Base-by-base conservation (phyloP, 2,329 filamentous ascomycete species). In the Harringtonia lauricola region DNA sequence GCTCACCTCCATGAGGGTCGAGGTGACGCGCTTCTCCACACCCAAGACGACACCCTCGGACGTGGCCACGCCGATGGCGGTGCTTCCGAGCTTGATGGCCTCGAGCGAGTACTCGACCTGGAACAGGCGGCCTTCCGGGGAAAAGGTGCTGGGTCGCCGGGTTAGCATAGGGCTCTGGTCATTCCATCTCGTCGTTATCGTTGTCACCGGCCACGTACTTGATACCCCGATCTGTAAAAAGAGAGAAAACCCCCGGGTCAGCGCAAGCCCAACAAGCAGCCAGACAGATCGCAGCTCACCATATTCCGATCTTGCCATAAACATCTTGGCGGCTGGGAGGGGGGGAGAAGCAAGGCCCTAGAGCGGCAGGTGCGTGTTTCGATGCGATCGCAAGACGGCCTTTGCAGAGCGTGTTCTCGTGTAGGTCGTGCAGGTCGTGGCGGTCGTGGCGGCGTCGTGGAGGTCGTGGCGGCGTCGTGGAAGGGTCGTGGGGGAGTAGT, bases 71-170 rank as follows among this genome's bases (percentile, higher is more conserved):
- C 92, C 92, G 70, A 98, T 98, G 61, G 92, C 92, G 55, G 92
- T 98, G 58, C 86, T 94, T 55, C 92, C 92, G 55, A 96, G 86
- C 75, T 98, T 98, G 79, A 98, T 98, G 67, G 92, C 92, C 74
- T 98, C 92, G 65, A 98, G 84, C 48, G 92, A 96, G 80, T 98
- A 98, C 83, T 98, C 92, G 73, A 98, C 92, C 74, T 98, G 92
- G 79, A 98, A 98, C 66, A 98, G 86, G 68, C 92, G 92, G 60
- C 92, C 92, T 78, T 98, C 92, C 49, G 92, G 92, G 57, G 92
- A 98, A 79, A 98, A 98, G 77, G 92, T 98, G 78, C 86, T 94
- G 45, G n/a, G n/a, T n/a, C n/a, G n/a, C n/a, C n/a, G n/a, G n/a
- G n/a, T n/a, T n/a, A n/a, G n/a, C n/a, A n/a, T n/a, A n/a, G n/a